Conservation (phyloP, 352 stramenopile genomes). For the Globisporangium perplexum region DNA sequence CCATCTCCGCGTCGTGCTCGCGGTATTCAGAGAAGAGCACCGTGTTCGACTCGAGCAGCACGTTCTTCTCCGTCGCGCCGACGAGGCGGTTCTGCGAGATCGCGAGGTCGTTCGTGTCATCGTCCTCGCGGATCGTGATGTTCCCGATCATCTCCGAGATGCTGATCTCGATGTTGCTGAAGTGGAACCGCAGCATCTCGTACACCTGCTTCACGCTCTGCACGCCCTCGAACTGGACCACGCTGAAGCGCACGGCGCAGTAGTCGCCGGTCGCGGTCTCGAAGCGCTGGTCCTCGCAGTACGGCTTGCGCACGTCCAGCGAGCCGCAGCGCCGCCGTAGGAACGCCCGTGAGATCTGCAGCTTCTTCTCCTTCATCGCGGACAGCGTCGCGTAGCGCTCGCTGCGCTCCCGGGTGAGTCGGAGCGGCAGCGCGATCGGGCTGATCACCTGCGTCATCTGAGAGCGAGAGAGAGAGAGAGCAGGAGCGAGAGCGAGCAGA, state of each 20-base stretch:
- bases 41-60: slow-evolving; percentile 36
- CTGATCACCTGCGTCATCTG: slow-evolving; percentile 14
- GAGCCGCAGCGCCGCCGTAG: slow-evolving; percentile 14
- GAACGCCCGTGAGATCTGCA: slow-evolving; percentile 19
- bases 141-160: slow-evolving; percentile 60
- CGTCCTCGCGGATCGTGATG: slow-evolving; percentile 70
- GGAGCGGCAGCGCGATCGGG: slow-evolving; percentile 3
- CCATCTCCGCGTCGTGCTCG: slow-evolving; percentile 20
- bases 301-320: slow-evolving; percentile 17
- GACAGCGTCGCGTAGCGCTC: slow-evolving; percentile 7
- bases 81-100: slow-evolving; percentile 47
- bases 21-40: slow-evolving; percentile 29
- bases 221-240: slow-evolving; percentile 38
- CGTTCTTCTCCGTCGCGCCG: slow-evolving; percentile 23
- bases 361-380: slow-evolving; percentile 21
- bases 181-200: slow-evolving; percentile 48
- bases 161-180: slow-evolving; percentile 59
- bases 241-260: slow-evolving; percentile 41
- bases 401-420: slow-evolving; percentile 1
- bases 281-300: slow-evolving; percentile 30
- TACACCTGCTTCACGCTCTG: slow-evolving; percentile 38
- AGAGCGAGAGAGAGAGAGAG: neutral
- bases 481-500: neutral
- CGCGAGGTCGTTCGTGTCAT: slow-evolving; percentile 35
- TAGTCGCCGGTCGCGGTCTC: slow-evolving; percentile 38